Base-by-base conservation (phyloP, 192 early-diverging fungal genomes). In the Entomortierella chlamydospora region DNA sequence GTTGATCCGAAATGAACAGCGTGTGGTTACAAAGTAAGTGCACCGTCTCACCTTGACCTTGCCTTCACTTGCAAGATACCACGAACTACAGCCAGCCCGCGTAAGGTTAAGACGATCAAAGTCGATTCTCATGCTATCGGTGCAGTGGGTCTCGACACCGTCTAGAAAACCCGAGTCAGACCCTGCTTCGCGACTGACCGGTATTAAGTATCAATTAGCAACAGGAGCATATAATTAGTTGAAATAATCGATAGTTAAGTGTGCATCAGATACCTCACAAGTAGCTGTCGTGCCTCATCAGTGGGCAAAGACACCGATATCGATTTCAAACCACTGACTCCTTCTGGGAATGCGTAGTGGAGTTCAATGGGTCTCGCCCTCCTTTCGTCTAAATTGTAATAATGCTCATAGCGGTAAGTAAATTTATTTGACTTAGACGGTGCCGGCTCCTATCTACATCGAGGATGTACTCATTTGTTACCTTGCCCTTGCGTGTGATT, bases 51-150 rank as follows among this genome's bases (percentile, higher is more conserved):
- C 76, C 63, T 79, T 79, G 47, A 64, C 45, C 49, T 79, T 79
- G 1, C 76, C 76, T 58, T 79, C 76, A n/a, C 68, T 65, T 9
- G 76, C 76, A 33, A 79, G 60, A 23, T 39, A 79, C 76, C 76
- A 79, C 4, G 68, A 64, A 9, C 68, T 26, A 52, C 76, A 79
- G 2, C 76, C 76, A 29, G 76, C 76, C 1, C 76, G 49, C 4
- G 43, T 31, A 0, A 79, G 57, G 52, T 34, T 64, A 30, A 79
- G 25, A 0, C 68, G 76, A 13, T 57, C 51, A 61, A 79, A 79
- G 43, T 79, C 76, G 41, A 79, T 64, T 12, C 70, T 70, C 63
- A 79, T 66, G 26, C 34, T 65, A 10, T 62, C 61, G 3, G 76
- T 55, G 31, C 67, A 79, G 17, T 79, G 76, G 1, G 55, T 57